Evolutionary conservation across 192 early-diverging fungal genomes (phyloP).

Genomic region (Backusella tuberculispora): DNA sequence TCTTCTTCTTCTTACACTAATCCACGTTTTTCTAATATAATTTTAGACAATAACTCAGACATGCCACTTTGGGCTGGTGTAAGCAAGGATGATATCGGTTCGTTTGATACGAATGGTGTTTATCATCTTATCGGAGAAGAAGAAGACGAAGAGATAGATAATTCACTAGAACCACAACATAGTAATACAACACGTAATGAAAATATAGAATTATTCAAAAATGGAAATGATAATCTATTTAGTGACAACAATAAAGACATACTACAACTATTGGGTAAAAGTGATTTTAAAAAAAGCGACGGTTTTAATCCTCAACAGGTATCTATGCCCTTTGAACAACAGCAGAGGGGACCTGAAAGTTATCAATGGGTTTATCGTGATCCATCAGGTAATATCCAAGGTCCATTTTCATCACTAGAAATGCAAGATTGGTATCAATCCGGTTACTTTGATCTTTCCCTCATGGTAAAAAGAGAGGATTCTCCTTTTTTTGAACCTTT

Average conservation of each 20-base stretch:
- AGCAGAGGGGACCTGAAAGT: conserved; percentile 19
- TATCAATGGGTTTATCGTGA: conserved; percentile 84
- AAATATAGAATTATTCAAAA: not conserved
- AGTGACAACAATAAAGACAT: not conserved
- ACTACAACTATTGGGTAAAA: not conserved
- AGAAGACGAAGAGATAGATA: not conserved
- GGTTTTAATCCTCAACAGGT: not conserved
- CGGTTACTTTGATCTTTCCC: conserved; percentile 80
- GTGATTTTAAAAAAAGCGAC: not conserved
- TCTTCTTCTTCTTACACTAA: not conserved
- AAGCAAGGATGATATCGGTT: conserved; percentile 3
- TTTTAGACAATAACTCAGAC: not conserved
- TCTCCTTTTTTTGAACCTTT: conserved; percentile 81
- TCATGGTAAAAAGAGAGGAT: conserved; percentile 83
- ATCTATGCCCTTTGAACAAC: not conserved
- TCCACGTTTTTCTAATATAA: not conserved
- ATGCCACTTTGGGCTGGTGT: conserved; percentile 2
- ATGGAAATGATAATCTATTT: not conserved
- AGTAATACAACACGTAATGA: not conserved
- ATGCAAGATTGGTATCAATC: conserved; percentile 96
- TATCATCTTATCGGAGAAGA: not conserved
- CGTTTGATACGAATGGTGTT: conserved; percentile 19
- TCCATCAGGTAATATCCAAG: conserved; percentile 84
- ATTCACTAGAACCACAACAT: not conserved
- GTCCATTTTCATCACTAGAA: conserved; percentile 83